A percentile compares a stretch with the other conserved stretches of the same genome.
Evolutionary conservation across 306 rosid species (phyloP).

Genomic region (Gleditsia sinensis): DNA sequence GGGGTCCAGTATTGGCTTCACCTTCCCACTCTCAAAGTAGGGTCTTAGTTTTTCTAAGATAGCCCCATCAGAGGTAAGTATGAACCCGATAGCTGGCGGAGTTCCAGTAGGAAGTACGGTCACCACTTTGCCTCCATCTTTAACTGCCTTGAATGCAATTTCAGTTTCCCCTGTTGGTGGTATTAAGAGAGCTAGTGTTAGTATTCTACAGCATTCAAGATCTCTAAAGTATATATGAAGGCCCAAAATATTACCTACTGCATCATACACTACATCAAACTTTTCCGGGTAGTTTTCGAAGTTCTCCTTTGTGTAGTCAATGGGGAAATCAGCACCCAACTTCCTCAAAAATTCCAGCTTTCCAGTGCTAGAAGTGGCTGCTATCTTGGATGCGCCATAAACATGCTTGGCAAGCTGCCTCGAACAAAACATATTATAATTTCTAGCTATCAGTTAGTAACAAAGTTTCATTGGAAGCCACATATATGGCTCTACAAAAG

Average conservation of each 20-base stretch:
- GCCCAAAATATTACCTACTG: conserved; percentile 45
- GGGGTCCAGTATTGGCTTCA: conserved; percentile 66
- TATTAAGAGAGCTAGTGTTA: background rate
- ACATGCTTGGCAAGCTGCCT: conserved; percentile 64
- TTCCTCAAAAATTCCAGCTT: conserved; percentile 48
- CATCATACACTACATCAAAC: conserved; percentile 52
- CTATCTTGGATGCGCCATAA: conserved; percentile 58
- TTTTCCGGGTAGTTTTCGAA: conserved; percentile 53
- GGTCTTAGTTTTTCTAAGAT: conserved; percentile 58
- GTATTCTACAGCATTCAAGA: background rate
- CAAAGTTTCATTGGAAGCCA: background rate
- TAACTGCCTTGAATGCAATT: conserved; percentile 50
- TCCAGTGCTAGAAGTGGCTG: conserved; percentile 56
- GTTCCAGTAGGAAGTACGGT: conserved; percentile 39
- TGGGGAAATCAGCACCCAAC: conserved; percentile 59
- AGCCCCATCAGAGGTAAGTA: conserved; percentile 41
- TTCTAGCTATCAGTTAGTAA: background rate
- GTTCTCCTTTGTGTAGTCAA: conserved; percentile 58
- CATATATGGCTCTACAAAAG: no score
- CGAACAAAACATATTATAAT: background rate
- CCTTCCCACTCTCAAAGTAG: conserved; percentile 64
- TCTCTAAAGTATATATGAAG: background rate
- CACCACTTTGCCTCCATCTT: conserved; percentile 66
- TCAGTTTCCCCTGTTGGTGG: conserved; percentile 48
- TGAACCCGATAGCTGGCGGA: conserved; percentile 27